Evolutionary conservation across 352 stramenopile species (phyloP), one percentile per base, ranked within the genome.

Genomic region (Thraustochytrium striatum): DNA sequence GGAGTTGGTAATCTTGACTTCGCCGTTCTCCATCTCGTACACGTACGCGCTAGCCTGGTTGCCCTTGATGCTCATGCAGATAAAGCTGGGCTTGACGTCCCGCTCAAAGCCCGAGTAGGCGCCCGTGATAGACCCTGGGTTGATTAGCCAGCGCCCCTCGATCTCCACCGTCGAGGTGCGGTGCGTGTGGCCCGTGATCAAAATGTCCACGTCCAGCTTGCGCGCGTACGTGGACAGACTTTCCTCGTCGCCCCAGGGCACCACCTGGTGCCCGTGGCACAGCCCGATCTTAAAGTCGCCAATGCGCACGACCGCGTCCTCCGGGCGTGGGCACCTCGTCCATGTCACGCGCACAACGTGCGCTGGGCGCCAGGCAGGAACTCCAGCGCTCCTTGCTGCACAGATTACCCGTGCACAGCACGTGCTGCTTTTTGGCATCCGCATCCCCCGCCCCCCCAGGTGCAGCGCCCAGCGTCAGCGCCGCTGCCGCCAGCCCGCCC

Each of bases 351-450:
- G 86, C 7, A 98, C 95, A 5, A 98, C 87, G 87, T 98, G 93
- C 5, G 81, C 97, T 98, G 0, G 93, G 93, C 32, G 94, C 92
- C n/a, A 99, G 84, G 89, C 59, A 99, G 86, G 84, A 97, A 92
- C 30, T 98, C 91, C 78, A 98, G 83, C 98, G 92, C 82, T 98
- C 94, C 62, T 93, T 93, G 2, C 91, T 93, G 62, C 91, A 91
- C 78, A 98, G 85, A 85, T 99, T 99, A 36, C 96, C 96, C 19
- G 95, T 99, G 85, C 95, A 99, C 62, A 99, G 84, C 9, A 99
- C 91, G 84, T 98, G 95, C 83, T 99, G 93, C 85, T 98, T 99
- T 84, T 98, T 98, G 83, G n/a, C n/a, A n/a, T n/a, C n/a, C n/a
- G n/a, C n/a, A n/a, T n/a, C n/a, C n/a, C n/a, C n/a, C n/a, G n/a